Base-by-base conservation (phyloP, 1,284 basidiomycete species). In the Naganishia liquefaciens region DNA sequence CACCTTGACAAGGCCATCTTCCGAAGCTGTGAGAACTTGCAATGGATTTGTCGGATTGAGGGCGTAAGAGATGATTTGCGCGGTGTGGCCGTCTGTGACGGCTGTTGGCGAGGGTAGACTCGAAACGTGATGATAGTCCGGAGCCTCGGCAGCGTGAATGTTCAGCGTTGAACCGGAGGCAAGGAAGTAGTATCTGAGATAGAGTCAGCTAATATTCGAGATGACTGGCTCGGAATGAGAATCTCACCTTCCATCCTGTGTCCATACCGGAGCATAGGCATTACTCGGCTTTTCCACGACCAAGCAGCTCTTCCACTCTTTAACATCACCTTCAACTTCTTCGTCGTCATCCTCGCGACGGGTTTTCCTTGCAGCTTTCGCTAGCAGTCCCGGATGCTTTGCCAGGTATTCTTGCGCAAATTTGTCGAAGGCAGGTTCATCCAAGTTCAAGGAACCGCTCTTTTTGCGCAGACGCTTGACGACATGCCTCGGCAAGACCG, bases 21-120 rank as follows among this genome's bases (percentile, higher is more conserved):
- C 76, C 2, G 91, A 91, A 37, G 87, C 87, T 10, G 92, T 93
- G 70, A 97, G 85, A 64, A 98, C 81, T 76, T 98, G 95, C 67
- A 93, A 89, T 19, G 87, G 83, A 78, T 97, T 97, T 69, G 87
- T 84, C 3, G 95, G 92, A 75, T 88, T 90, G 64, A 98, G 79
- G 55, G 88, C 80, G 54, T 89, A 85, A 39, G 87, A 85, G 6
- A 93, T 93, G 71, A 96, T 84, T 25, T 81, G 74, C 71, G 85
- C 83, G 15, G 83, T 78, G 66, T 85, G 82, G 4, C 80, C 80
- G 7, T 72, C 79, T 15, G 85, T 83, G 17, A 83, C 78, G 13
- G 49, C 13, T 27, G 74, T 71, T 17, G 82, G 81, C 23, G 74
- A 66, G 15, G 80, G 80, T 15, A 96, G 81, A 0, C 90, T 93